These are phyloP conservation scores for Priceomyces melissophilus DNA, from an alignment of 805 yeast species.

Conservation along the genomic window DNA sequence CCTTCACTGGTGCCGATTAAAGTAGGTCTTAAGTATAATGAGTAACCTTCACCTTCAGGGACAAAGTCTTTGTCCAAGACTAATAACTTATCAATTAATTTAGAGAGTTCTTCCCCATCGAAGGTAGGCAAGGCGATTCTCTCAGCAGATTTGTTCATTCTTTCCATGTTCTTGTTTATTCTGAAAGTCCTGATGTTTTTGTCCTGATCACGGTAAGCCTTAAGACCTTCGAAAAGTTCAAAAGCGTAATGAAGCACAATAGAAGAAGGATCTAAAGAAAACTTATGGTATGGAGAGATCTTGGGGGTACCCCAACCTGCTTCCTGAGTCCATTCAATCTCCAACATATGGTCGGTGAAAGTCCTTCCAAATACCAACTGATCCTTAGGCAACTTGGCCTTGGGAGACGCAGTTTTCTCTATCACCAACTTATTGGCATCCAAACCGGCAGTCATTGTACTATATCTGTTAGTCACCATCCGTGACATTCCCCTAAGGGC, in stretches of 20 bases:
- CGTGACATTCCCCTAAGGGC: neutral
- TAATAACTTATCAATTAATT: slow-evolving; percentile 72
- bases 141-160: slow-evolving; percentile 85
- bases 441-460: slow-evolving; percentile 21
- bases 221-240: slow-evolving; percentile 93
- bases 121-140: slow-evolving; percentile 89
- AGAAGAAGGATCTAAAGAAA: slow-evolving; percentile 80
- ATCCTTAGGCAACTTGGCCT: slow-evolving; percentile 34
- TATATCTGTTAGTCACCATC: slow-evolving; percentile 1
- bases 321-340: slow-evolving; percentile 73
- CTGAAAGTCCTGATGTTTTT: slow-evolving; percentile 80
- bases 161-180: slow-evolving; percentile 85
- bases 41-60: slow-evolving; percentile 84
- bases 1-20: slow-evolving; percentile 89
- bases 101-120: slow-evolving; percentile 71
- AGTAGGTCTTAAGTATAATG: slow-evolving; percentile 91
- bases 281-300: slow-evolving; percentile 78
- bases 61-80: slow-evolving; percentile 72
- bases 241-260: slow-evolving; percentile 94
- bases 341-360: slow-evolving; percentile 88
- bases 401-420: slow-evolving; percentile 35
- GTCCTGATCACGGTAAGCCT: slow-evolving; percentile 70
- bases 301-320: slow-evolving; percentile 88
- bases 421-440: slow-evolving; percentile 38
- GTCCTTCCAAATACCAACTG: slow-evolving; percentile 41